Conservation (phyloP, 495 filamentous ascomycete genomes). For the Xylaria palmicola region DNA sequence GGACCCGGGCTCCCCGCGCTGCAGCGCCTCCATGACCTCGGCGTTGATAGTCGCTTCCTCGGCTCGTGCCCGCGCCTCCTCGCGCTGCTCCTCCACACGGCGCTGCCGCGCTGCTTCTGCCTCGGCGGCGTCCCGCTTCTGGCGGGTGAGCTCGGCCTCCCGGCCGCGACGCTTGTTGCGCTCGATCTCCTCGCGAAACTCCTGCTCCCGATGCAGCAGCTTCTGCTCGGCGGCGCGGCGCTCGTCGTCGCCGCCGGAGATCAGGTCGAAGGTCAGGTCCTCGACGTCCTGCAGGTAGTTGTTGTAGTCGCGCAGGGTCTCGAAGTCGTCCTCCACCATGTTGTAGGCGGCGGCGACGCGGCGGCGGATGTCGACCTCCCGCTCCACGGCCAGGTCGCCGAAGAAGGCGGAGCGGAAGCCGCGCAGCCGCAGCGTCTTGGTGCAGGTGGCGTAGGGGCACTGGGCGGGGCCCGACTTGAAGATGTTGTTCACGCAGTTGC, state of each 20-base stretch:
- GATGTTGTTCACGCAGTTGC: constrained; percentile 88
- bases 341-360: constrained; percentile 84
- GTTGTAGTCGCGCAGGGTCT: constrained; percentile 76
- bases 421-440: constrained; percentile 77
- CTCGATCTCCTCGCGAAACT: constrained; percentile 69
- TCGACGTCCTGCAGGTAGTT: constrained; percentile 95
- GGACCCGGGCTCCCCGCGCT: constrained; percentile 46
- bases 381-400: constrained; percentile 83
- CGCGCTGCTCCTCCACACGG: constrained; percentile 57
- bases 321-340: constrained; percentile 85
- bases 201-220: constrained; percentile 64
- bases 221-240: constrained; percentile 62
- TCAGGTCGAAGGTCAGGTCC: constrained; percentile 82
- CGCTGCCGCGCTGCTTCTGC: constrained; percentile 58
- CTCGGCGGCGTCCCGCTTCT: constrained; percentile 39
- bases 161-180: constrained; percentile 64
- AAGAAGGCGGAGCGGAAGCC: constrained; percentile 88
- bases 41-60: constrained; percentile 48
- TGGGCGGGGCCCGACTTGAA: constrained; percentile 87
- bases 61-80: constrained; percentile 49
- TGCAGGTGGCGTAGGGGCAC: constrained; percentile 86
- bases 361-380: constrained; percentile 88
- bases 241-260: constrained; percentile 65
- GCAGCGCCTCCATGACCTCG: constrained; percentile 51
- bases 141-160: constrained; percentile 51